These are phyloP conservation scores for Rhodotorula mucilaginosa DNA, from an alignment of 1,284 basidiomycete genomes.

Conservation along the genomic window DNA sequence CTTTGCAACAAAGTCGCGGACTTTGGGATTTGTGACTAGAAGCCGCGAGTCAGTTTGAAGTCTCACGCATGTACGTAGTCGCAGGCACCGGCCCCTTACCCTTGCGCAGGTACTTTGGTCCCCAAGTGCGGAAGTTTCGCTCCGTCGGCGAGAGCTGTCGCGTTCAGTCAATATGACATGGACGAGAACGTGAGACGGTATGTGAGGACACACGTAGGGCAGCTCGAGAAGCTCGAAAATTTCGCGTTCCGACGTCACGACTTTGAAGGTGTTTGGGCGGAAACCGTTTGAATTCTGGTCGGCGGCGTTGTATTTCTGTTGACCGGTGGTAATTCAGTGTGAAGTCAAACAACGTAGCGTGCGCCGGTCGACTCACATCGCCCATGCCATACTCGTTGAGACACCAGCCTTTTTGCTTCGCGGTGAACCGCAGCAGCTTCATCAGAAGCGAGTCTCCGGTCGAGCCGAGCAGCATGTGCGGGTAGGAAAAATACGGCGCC, in stretches of 20 bases:
- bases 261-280: conserved; percentile 31
- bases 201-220: conserved; percentile 21
- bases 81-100: background rate
- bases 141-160: conserved; percentile 27
- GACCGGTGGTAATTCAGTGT: background rate
- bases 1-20: background rate
- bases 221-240: conserved; percentile 39
- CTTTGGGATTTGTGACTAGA: background rate
- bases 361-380: conserved; percentile 5
- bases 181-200: background rate
- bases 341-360: no score
- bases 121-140: conserved; percentile 26
- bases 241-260: conserved; percentile 38
- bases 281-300: conserved; percentile 38
- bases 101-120: background rate
- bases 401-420: conserved; percentile 33
- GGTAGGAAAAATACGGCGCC: conserved; percentile 20
- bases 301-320: background rate
- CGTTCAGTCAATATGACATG: background rate
- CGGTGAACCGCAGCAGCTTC: conserved; percentile 34
- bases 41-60: background rate
- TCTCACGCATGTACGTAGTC: no score
- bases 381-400: conserved; percentile 44
- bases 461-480: conserved; percentile 30
- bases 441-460: conserved; percentile 32